Evolutionary conservation across 345 rosid genomes (phyloP).

Genomic region (Rhizophora mangle): DNA sequence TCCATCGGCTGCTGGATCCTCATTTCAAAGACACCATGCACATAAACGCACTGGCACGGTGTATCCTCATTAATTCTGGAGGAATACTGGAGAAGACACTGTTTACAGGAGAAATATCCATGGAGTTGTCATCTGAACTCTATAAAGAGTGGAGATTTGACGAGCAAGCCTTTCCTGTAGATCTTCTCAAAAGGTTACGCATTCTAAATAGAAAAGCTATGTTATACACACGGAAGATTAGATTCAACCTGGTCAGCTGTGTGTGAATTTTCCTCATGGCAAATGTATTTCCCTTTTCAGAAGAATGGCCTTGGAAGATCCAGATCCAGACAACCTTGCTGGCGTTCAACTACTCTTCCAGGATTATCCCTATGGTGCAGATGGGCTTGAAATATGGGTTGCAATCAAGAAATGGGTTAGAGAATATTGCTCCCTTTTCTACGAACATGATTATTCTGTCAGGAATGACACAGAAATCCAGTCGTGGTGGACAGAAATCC

Average conservation of each 20-base stretch:
- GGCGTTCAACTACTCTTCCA: conserved; percentile 44
- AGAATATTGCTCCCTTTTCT: conserved; percentile 50
- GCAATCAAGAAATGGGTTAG: conserved; percentile 52
- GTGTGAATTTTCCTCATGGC: neutral
- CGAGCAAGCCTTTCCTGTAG: conserved; percentile 56
- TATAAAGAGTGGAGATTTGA: conserved; percentile 66
- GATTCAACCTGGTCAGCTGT: neutral
- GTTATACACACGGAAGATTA: no score
- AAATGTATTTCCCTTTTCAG: conserved; percentile 29
- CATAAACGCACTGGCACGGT: conserved; percentile 53
- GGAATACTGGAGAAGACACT: conserved; percentile 56
- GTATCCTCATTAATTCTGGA: conserved; percentile 45
- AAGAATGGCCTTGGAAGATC: conserved; percentile 44
- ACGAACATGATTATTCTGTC: conserved; percentile 41
- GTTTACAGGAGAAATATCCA: conserved; percentile 46
- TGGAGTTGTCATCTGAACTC: conserved; percentile 52
- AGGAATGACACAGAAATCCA: conserved; percentile 49
- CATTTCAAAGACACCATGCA: conserved; percentile 74
- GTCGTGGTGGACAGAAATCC: conserved; percentile 63
- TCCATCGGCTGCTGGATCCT: conserved; percentile 56
- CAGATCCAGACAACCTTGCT: conserved; percentile 32
- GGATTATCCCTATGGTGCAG: conserved; percentile 63
- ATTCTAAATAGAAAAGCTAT: neutral
- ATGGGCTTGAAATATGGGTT: conserved; percentile 57
- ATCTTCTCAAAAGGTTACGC: conserved; percentile 52